Conservation (phyloP, 164 flowering plant species). For the Malania oleifera region DNA sequence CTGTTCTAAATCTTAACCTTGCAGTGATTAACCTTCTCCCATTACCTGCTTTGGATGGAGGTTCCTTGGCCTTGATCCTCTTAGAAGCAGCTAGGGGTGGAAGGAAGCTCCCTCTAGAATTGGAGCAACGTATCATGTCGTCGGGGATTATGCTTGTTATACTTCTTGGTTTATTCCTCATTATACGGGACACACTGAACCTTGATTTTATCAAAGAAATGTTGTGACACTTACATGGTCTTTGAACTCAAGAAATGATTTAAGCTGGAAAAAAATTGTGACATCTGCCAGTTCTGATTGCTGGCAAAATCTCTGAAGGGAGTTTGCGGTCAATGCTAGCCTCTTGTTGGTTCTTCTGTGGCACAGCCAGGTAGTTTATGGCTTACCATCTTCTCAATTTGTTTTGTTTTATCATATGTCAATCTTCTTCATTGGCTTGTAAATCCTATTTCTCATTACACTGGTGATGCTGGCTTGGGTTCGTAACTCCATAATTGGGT, state of each 20-base stretch:
- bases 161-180: constrained; percentile 68
- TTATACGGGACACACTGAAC: constrained; percentile 80
- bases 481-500: not conserved
- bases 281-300: constrained; percentile 3
- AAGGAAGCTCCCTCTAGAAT: constrained; percentile 78
- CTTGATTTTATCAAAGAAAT: constrained; percentile 82
- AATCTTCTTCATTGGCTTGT: constrained; percentile 11
- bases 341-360: constrained; percentile 5
- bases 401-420: constrained; percentile 7
- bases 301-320: constrained; percentile 7
- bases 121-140: constrained; percentile 91
- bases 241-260: constrained; percentile 4
- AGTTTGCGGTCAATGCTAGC: not conserved
- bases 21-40: constrained; percentile 96
- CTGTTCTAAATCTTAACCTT: constrained; percentile 80
- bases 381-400: constrained; percentile 9
- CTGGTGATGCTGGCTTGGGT: not conserved
- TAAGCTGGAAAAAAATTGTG: not conserved
- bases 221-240: constrained; percentile 37
- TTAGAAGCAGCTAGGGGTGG: constrained; percentile 93
- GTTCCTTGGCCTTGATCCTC: constrained; percentile 76
- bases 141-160: constrained; percentile 82
- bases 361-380: constrained; percentile 12
- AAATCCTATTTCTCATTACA: constrained; percentile 7
- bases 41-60: constrained; percentile 94